Percentiles rank a stretch among this genome's conserved stretches.
Evolutionary conservation across 1,139 yeast species (phyloP).

Genomic region (Petasospora fabianii): DNA sequence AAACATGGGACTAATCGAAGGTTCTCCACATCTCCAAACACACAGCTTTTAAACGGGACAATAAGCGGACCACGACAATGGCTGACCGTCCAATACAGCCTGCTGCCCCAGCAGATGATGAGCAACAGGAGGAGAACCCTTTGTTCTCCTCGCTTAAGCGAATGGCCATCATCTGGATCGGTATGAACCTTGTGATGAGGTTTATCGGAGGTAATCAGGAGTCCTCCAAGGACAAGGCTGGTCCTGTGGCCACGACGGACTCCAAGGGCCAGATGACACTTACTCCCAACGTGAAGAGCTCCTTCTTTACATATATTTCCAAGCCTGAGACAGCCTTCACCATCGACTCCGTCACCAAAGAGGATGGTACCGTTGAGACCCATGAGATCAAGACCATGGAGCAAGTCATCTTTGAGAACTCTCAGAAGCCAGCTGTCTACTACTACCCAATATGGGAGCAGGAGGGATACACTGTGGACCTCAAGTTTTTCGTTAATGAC

Average conservation of each 20-base stretch:
- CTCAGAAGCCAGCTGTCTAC: constrained; percentile 18
- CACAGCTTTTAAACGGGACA: no score
- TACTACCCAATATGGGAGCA: constrained; percentile 23
- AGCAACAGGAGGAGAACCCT: constrained; percentile 5
- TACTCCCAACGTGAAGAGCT: constrained; percentile 13
- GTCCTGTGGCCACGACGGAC: not conserved
- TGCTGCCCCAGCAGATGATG: not conserved
- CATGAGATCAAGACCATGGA: constrained; percentile 17
- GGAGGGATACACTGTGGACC: constrained; percentile 14
- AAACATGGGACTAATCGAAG: no score
- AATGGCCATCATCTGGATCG: constrained; percentile 5
- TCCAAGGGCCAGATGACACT: constrained; percentile 1
- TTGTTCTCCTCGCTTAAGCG: constrained; percentile 4
- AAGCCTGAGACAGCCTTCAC: constrained; percentile 16
- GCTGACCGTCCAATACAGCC: not conserved
- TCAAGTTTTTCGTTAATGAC: constrained; percentile 22
- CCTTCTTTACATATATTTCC: constrained; percentile 11
- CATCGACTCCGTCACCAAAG: constrained; percentile 4
- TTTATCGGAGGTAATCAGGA: constrained; percentile 1
- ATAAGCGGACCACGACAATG: not conserved
- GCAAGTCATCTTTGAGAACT: constrained; percentile 24
- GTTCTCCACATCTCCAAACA: no score
- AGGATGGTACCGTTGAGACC: constrained; percentile 14
- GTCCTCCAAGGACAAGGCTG: not conserved
- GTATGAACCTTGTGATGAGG: constrained; percentile 4